Evolutionary conservation across 495 filamentous ascomycete species (phyloP), one percentile per base, ranked within the genome.

Genomic region (Massariosphaeria phaeospora): DNA sequence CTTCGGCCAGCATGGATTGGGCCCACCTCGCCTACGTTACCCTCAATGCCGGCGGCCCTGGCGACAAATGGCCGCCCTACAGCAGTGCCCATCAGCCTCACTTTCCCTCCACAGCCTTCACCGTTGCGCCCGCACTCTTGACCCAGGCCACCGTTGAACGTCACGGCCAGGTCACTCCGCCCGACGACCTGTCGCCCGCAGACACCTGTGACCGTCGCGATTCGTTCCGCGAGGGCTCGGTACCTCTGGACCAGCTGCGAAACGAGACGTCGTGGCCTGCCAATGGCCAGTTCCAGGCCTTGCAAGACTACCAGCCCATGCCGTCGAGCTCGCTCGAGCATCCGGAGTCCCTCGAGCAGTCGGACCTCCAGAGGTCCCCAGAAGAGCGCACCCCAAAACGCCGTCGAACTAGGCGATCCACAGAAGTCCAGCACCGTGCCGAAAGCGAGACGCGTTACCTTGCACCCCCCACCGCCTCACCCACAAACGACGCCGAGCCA

Each of bases 91-190:
- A 7, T 7, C 6, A 12, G 17, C 29, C 29, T 7, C 6, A 12
- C 38, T 21, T 21, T 17, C 24, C 17, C 17, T 3, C 38, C 2
- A 23, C 38, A 17, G 20, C 24, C 18, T 5, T 49, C 40, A 20
- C 43, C 15, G 29, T 35, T 11, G 30, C 51, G 0, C 48, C 46
- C 2, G 15, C 6, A 3, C 50, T 54, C 20, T 49, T 49, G n/a
- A 29, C 38, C 21, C 35, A 36, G 8, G 20, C 48, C 13, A 36
- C 38, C 11, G 25, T 59, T 17, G 46, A 57, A 29, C 36, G 59
- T 1, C 34, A 56, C 29, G 64, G 64, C 12, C 64, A 64, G 46
- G 41, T 60, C 45, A 67, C 64, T 6, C 64, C 57, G 11, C 61
- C 61, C 13, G 57, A 62, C 17, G 58, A 64, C 10, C 25, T 49